Conservation (phyloP, 164 flowering plant genomes). For the Vitis cinerea region DNA sequence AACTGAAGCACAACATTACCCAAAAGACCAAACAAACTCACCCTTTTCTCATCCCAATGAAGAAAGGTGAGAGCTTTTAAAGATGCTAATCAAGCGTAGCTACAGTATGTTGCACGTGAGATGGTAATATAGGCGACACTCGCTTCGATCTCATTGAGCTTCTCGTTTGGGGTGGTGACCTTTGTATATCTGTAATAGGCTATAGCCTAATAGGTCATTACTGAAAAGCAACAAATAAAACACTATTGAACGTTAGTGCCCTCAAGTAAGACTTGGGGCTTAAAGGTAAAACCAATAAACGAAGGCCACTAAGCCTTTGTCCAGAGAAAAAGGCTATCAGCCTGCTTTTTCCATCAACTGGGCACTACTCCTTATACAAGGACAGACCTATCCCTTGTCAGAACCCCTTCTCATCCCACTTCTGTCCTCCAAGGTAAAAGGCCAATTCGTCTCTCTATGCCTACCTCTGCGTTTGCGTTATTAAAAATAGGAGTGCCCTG, state of each 20-base stretch:
- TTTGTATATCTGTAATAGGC: no score
- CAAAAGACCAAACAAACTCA: slow-evolving; percentile 15
- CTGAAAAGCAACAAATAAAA: no score
- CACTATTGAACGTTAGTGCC: no score
- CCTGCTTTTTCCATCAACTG: not conserved
- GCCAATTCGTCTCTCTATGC: not conserved
- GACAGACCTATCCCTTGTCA: slow-evolving; percentile 11
- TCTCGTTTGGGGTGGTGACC: no score
- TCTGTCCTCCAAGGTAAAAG: not conserved
- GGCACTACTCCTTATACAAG: not conserved
- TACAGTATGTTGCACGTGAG: slow-evolving; percentile 54
- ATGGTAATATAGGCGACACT: slow-evolving; percentile 9
- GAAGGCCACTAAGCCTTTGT: no score
- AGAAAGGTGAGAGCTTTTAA: slow-evolving; percentile 16
- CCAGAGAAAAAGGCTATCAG: no score
- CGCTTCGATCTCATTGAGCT: no score
- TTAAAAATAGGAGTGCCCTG: no score
- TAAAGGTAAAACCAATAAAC: no score
- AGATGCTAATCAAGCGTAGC: slow-evolving; percentile 18
- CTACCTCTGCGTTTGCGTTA: not conserved
- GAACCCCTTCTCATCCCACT: not conserved
- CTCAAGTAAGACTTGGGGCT: no score
- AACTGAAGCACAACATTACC: not conserved
- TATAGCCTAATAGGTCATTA: no score
- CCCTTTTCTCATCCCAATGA: slow-evolving; percentile 9